These are phyloP conservation scores for Amborella trichopoda DNA, from an alignment of 164 flowering plant genomes.

Conservation along the genomic window DNA sequence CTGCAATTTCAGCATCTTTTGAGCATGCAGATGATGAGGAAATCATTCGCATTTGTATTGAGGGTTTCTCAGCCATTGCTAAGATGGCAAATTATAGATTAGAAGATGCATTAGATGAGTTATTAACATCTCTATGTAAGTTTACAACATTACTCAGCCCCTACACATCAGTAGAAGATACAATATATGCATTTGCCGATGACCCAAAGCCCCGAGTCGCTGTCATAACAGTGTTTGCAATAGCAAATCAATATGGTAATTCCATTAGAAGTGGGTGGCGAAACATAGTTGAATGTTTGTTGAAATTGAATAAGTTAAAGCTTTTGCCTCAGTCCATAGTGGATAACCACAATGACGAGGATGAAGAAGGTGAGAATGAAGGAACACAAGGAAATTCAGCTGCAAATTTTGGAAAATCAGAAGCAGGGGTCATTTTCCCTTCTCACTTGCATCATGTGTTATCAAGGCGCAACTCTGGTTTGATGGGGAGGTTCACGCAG, in stretches of 20 bases:
- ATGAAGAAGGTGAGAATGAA: too few relatives aligned
- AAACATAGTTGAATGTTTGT: slow-evolving; percentile 73
- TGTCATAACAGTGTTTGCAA: slow-evolving; percentile 74
- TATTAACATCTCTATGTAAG: slow-evolving; percentile 69
- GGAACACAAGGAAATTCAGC: too few relatives aligned
- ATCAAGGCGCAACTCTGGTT: slow-evolving; percentile 18
- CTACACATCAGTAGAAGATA: slow-evolving; percentile 82
- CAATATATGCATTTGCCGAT: slow-evolving; percentile 57
- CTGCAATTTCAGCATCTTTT: slow-evolving; percentile 60
- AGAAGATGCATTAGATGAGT: slow-evolving; percentile 74
- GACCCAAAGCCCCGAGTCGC: slow-evolving; percentile 87
- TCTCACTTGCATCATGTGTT: slow-evolving; percentile 14
- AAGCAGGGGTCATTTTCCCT: slow-evolving; percentile 30
- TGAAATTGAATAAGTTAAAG: slow-evolving; percentile 72
- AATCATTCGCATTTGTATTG: slow-evolving; percentile 60
- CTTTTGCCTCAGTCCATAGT: slow-evolving; percentile 70
- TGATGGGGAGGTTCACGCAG: slow-evolving; percentile 48
- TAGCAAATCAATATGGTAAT: slow-evolving; percentile 57
- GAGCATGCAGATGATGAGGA: slow-evolving; percentile 83
- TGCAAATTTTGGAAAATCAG: too few relatives aligned
- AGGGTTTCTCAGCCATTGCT: slow-evolving; percentile 58
- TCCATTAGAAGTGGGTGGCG: slow-evolving; percentile 80
- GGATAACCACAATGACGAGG: too few relatives aligned
- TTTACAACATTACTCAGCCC: slow-evolving; percentile 82
- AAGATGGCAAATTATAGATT: slow-evolving; percentile 52